Conservation (phyloP, 1,139 yeast genomes). For the Debaryomycetaceae sp. region DNA sequence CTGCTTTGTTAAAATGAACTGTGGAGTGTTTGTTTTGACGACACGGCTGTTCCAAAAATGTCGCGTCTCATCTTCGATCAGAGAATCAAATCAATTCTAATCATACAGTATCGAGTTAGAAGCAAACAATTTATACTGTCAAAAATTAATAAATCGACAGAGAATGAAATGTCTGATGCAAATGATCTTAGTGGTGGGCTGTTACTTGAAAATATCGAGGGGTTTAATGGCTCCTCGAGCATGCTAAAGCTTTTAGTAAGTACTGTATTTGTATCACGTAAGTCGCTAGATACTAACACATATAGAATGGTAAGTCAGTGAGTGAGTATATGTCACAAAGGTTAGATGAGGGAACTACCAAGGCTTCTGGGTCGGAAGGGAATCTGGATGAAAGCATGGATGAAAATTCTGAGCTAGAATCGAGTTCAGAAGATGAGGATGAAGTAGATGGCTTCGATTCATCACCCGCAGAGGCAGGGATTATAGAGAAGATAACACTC, state of each 20-base stretch:
- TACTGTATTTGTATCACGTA: neutral
- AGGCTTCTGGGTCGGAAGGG: constrained; percentile 6
- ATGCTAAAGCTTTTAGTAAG: constrained; percentile 5
- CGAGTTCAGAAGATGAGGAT: constrained; percentile 3
- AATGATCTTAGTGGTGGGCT: neutral
- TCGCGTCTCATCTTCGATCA: neutral
- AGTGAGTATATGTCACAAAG: constrained; percentile 14
- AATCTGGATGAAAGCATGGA: constrained; percentile 6
- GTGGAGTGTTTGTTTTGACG: neutral
- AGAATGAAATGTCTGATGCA: neutral
- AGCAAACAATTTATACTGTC: no score
- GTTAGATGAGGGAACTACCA: constrained; percentile 10
- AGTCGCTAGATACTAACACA: constrained; percentile 6
- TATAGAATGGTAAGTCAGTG: constrained; percentile 10
- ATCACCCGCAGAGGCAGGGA: constrained; percentile 47
- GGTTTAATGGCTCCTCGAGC: neutral
- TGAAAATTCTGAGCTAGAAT: constrained; percentile 1
- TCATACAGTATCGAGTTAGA: no score
- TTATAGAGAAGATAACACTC: constrained; percentile 53
- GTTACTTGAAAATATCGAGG: neutral
- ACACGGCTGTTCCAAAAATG: neutral
- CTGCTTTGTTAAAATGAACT: neutral
- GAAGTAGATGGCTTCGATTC: constrained; percentile 4
- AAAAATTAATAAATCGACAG: neutral
- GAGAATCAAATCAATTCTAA: neutral